Percentiles rank a stretch among this genome's conserved stretches.
phyloP scores from a whole-genome alignment of 306 rosid genomes.

The Pueraria montana region DNA sequence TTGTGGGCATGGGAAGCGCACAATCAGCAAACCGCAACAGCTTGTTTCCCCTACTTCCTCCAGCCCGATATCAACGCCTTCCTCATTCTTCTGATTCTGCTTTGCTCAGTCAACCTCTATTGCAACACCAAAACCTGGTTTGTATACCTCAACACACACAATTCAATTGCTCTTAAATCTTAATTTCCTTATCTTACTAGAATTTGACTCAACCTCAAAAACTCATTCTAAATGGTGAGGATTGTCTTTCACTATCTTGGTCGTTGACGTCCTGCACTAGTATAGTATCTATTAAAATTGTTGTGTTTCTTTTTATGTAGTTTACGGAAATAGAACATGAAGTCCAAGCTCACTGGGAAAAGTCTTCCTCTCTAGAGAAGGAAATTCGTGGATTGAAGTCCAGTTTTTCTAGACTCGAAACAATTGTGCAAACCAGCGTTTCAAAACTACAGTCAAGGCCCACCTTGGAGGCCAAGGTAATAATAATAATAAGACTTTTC shows the following conservation, averaged over 20 bases:
- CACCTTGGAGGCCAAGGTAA: background rate
- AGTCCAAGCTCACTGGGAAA: background rate
- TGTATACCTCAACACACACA: too few species aligned
- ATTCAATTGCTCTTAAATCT: background rate
- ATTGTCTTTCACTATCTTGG: too few species aligned
- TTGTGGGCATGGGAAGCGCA: slow-evolving; percentile 11
- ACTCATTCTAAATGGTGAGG: too few species aligned
- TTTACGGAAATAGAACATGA: background rate
- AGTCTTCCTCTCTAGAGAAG: background rate
- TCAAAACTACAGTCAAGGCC: background rate
- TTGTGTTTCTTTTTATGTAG: slow-evolving; percentile 11
- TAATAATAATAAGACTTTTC: background rate
- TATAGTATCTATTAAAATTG: background rate
- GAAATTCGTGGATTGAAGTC: slow-evolving; percentile 21
- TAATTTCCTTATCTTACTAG: too few species aligned
- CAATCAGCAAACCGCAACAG: background rate
- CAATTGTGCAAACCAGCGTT: background rate
- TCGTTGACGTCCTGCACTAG: too few species aligned
- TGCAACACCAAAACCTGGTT: background rate
- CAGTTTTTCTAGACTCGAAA: slow-evolving; percentile 20
- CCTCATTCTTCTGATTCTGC: background rate
- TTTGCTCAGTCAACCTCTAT: background rate
- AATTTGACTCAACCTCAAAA: too few species aligned
- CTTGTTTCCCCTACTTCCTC: background rate
- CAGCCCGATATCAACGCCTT: background rate